Evolutionary conservation across 2,329 filamentous ascomycete genomes (phyloP), one percentile per base, ranked within the genome.

Genomic region (Phoma sp.): DNA sequence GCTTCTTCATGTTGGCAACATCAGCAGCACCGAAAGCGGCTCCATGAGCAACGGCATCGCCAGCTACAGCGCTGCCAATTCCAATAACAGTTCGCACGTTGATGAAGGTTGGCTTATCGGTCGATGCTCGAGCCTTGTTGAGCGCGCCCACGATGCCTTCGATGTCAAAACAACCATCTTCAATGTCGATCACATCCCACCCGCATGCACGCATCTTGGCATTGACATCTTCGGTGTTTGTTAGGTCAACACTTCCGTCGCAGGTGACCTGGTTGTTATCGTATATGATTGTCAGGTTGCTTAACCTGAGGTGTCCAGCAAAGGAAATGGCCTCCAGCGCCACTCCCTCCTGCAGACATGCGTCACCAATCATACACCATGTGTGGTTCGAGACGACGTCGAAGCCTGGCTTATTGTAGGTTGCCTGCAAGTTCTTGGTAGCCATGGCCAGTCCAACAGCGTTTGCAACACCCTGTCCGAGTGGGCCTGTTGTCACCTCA

Each of bases 231-330:
- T 86, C 84, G 0, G 78, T 82, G 57, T 83, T 84, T 2, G 78
- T 78, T 37, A 80, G 73, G 65, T 85, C 82, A 2, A 85, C 78
- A 2, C 77, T 79, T 1, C 84, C 84, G 53, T 86, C 84, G 62
- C 84, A 86, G 5, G 83, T 85, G 43, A 86, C 75, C 62, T 84
- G 81, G 67, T 86, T 86, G 70, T 87, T 86, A 60, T 86, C 84
- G 60, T 86, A 86, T 41, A 85, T 81, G 24, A 86, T 70, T 3
- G 79, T 80, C 1, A 87, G 71, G 66, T 86, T 86, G 71, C 82
- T 80, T 9, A 87, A 74, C 58, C 76, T 78, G 68, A 79, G 77
- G 65, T 85, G 82, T 1, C 84, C 84, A 6, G 84, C 84, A 6
- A 85, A 77, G 4, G 80, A 80, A 43, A 87, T 80, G 0, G 84